These are phyloP conservation scores for Trichoderma koningii DNA, from an alignment of 2,329 filamentous ascomycete genomes.

Conservation along the genomic window DNA sequence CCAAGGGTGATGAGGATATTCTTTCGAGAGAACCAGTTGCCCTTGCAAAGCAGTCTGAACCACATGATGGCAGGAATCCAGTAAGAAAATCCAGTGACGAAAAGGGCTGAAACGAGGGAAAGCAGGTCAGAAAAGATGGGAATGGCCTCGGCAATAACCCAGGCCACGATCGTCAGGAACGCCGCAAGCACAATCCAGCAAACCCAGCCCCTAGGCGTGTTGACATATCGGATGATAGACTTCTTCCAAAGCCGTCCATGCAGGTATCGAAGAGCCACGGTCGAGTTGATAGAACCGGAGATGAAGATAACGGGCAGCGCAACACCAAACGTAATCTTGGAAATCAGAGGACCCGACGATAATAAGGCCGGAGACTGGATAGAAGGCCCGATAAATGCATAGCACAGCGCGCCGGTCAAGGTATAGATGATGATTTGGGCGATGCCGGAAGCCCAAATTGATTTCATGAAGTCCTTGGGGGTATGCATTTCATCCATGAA, in stretches of 20 bases:
- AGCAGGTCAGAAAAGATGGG: constrained; percentile 70
- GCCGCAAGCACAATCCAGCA: constrained; percentile 61
- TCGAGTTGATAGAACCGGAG: constrained; percentile 64
- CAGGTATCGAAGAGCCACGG: constrained; percentile 43
- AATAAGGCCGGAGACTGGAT: constrained; percentile 66
- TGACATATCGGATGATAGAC: constrained; percentile 42
- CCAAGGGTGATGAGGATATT: constrained; percentile 35
- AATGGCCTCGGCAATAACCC: constrained; percentile 69
- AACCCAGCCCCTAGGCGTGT: constrained; percentile 44
- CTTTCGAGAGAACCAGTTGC: constrained; percentile 33
- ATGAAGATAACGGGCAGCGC: constrained; percentile 69
- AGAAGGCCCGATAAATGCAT: constrained; percentile 61
- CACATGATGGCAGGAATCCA: constrained; percentile 33
- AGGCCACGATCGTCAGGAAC: constrained; percentile 61
- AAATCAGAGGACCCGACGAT: constrained; percentile 56
- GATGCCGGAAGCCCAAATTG: constrained; percentile 58
- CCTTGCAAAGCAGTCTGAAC: constrained; percentile 31
- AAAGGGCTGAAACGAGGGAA: constrained; percentile 49
- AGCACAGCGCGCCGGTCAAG: constrained; percentile 63
- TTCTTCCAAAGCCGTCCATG: constrained; percentile 43
- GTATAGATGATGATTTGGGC: constrained; percentile 63
- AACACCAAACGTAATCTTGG: constrained; percentile 65
- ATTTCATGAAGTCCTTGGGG: constrained; percentile 44
- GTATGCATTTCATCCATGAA: constrained; percentile 51
- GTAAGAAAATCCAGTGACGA: constrained; percentile 41